Evolutionary conservation across 208 protist species (phyloP).

Genomic region (Crithidia fasciculata): DNA sequence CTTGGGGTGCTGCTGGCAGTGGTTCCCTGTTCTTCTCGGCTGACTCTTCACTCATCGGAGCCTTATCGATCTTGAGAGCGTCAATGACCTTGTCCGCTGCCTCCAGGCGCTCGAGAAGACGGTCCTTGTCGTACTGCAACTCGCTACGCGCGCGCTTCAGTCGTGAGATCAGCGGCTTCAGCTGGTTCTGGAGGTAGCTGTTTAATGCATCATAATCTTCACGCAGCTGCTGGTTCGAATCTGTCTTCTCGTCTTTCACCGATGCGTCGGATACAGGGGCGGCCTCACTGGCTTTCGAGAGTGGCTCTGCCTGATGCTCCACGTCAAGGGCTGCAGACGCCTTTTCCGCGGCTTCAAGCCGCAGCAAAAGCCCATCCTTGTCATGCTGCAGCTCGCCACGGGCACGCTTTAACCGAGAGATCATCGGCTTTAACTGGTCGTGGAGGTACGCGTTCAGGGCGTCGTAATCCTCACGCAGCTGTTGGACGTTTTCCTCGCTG

Average conservation of each 20-base stretch:
- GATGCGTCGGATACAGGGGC: neutral
- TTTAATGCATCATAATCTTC: constrained; percentile 38
- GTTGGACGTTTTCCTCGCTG: neutral
- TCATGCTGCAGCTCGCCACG: constrained; percentile 15
- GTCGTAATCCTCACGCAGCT: constrained; percentile 19
- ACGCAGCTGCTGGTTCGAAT: constrained; percentile 15
- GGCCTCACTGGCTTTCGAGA: neutral
- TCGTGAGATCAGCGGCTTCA: constrained; percentile 15
- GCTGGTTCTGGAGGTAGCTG: constrained; percentile 16
- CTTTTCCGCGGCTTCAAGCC: neutral
- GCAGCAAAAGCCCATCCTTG: neutral
- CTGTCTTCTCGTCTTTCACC: constrained; percentile 26
- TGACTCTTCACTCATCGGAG: too few species aligned
- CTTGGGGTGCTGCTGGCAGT: too few species aligned
- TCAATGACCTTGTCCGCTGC: neutral
- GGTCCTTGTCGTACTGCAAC: constrained; percentile 29
- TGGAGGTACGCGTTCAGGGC: constrained; percentile 24
- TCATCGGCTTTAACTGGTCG: constrained; percentile 27
- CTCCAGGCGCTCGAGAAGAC: constrained; percentile 2
- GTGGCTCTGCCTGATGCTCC: neutral
- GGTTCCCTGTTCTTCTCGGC: too few species aligned
- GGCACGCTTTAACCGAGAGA: constrained; percentile 11
- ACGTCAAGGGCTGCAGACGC: neutral
- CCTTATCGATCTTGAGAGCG: constrained; percentile 12
- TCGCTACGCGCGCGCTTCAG: constrained; percentile 27